Conservation (phyloP, 2,329 filamentous ascomycete genomes). For the Pestalotiopsis sp. region DNA sequence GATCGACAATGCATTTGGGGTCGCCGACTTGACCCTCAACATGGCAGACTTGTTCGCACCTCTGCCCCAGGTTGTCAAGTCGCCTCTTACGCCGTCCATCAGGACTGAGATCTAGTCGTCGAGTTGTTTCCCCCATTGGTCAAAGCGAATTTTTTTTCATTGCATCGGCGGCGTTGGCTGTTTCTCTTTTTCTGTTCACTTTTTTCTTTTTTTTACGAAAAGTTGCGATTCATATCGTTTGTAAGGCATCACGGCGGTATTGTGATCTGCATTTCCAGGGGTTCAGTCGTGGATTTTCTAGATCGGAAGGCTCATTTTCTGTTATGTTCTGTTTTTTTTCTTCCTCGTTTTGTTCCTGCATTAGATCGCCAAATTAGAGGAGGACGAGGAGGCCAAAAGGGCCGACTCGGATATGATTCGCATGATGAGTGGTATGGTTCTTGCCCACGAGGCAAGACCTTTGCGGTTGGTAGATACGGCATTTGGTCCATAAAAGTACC, state of each 20-base stretch:
- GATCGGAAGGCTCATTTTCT: constrained; percentile 29
- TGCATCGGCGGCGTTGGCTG: constrained; percentile 33
- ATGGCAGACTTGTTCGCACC: constrained; percentile 74
- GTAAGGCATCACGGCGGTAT: constrained; percentile 35
- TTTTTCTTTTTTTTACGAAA: constrained; percentile 20
- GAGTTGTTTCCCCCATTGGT: constrained; percentile 19
- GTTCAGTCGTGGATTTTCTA: constrained; percentile 32
- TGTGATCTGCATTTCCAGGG: constrained; percentile 38
- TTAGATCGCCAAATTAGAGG: constrained; percentile 27
- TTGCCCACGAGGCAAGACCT: constrained; percentile 11
- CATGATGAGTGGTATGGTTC: constrained; percentile 24
- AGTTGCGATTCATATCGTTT: constrained; percentile 31
- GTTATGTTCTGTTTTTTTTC: neutral
- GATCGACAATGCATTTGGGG: constrained; percentile 69
- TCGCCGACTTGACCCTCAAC: constrained; percentile 66
- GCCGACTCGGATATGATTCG: too few relatives aligned
- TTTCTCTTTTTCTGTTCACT: constrained; percentile 21
- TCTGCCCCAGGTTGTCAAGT: constrained; percentile 48
- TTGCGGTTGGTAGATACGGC: too few relatives aligned
- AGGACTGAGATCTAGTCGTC: constrained; percentile 39
- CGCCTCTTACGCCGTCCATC: constrained; percentile 44
- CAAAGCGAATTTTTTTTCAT: constrained; percentile 2
- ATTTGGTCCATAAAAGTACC: too few relatives aligned
- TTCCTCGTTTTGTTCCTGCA: constrained; percentile 20
- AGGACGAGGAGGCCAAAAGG: too few relatives aligned